A percentile compares a stretch with the other conserved stretches of the same genome.
These are phyloP conservation scores for Alternaria gaisen DNA, from an alignment of 2,329 filamentous ascomycete genomes.

Conservation along the genomic window DNA sequence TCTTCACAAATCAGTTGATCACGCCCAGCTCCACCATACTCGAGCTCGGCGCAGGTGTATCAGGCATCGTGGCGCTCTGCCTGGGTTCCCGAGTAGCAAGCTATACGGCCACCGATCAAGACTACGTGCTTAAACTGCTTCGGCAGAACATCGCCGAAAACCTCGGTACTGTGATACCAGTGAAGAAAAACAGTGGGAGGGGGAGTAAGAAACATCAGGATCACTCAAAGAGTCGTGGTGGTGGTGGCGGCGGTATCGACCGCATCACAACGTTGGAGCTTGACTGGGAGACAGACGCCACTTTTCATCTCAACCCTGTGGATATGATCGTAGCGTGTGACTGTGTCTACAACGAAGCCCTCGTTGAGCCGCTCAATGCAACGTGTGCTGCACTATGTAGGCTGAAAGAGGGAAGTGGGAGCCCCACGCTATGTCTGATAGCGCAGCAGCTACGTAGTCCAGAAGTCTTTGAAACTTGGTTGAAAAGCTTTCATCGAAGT, in stretches of 20 bases:
- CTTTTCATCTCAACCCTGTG: conserved; percentile 62
- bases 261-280: conserved; percentile 54
- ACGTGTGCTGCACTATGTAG: conserved; percentile 79
- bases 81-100: conserved; percentile 67
- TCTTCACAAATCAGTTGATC: conserved; percentile 67
- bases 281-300: conserved; percentile 79
- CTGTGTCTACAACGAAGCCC: conserved; percentile 92
- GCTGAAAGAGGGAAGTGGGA: conserved; percentile 55
- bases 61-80: conserved; percentile 77
- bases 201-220: conserved; percentile 36
- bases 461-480: conserved; percentile 85
- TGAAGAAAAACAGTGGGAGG: conserved; percentile 15
- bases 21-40: conserved; percentile 67
- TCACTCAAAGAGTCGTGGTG: conserved; percentile 2
- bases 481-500: conserved; percentile 69
- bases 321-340: conserved; percentile 86
- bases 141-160: conserved; percentile 78
- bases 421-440: conserved; percentile 76
- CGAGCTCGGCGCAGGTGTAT: conserved; percentile 89
- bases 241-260: conserved; percentile 30
- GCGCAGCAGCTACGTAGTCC: conserved; percentile 89
- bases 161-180: conserved; percentile 20
- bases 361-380: conserved; percentile 82
- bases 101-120: conserved; percentile 87
- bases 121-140: conserved; percentile 82